Evolutionary conservation across 2,329 filamentous ascomycete species (phyloP).

Genomic region (Reticulascus tulasneorum): DNA sequence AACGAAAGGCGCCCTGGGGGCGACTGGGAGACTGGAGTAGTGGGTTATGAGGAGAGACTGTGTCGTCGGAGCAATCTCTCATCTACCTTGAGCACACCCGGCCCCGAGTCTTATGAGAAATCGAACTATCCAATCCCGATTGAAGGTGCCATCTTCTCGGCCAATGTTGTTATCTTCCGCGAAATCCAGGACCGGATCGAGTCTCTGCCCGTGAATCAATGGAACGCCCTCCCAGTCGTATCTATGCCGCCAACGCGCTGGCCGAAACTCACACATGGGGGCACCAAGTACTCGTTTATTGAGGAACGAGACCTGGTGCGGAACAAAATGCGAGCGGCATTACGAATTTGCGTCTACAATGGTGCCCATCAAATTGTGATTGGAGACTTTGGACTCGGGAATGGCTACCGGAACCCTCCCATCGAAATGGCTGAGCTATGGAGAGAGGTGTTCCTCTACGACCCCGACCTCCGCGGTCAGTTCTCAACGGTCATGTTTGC

Average conservation of each 20-base stretch:
- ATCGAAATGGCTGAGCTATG: constrained; percentile 62
- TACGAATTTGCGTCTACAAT: constrained; percentile 64
- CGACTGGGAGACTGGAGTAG: constrained; percentile 68
- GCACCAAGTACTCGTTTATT: constrained; percentile 67
- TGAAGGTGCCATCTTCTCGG: constrained; percentile 66
- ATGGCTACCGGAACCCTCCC: constrained; percentile 60
- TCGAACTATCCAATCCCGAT: constrained; percentile 69
- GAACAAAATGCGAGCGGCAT: constrained; percentile 67
- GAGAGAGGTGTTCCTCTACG: constrained; percentile 61
- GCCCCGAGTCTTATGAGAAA: constrained; percentile 37
- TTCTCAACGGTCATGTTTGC: constrained; percentile 61
- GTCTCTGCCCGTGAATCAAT: constrained; percentile 45
- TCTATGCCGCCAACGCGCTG: constrained; percentile 69
- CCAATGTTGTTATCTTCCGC: constrained; percentile 68
- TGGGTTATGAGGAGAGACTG: constrained; percentile 59
- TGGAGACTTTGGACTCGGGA: constrained; percentile 62
- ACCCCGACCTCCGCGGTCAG: constrained; percentile 58
- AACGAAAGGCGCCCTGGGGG: constrained; percentile 74
- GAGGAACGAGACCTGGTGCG: constrained; percentile 68
- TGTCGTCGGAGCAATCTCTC: constrained; percentile 72
- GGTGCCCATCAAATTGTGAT: constrained; percentile 55
- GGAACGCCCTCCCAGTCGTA: constrained; percentile 64
- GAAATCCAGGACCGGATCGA: constrained; percentile 65
- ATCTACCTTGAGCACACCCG: constrained; percentile 61
- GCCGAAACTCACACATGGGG: constrained; percentile 66